Conservation (phyloP, 176 grass and related monocot species). For the Puya raimondii region DNA sequence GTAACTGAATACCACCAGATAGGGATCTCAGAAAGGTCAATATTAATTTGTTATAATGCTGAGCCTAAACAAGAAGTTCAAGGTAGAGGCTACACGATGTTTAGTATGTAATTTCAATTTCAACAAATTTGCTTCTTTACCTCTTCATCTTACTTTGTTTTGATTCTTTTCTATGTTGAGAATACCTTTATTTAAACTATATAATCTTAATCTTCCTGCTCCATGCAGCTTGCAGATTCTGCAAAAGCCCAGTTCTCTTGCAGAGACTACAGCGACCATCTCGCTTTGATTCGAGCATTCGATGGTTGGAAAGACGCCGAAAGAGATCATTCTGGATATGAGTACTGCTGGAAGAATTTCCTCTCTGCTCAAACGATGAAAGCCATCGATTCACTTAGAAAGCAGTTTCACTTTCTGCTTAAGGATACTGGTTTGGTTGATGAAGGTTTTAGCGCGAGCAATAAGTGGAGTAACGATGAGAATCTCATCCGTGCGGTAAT, state of each 20-base stretch:
- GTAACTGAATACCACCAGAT: too few relatives aligned
- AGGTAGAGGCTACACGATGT: not conserved
- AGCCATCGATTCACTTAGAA: constrained; percentile 81
- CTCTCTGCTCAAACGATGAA: constrained; percentile 87
- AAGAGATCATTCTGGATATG: constrained; percentile 85
- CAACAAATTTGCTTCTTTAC: not conserved
- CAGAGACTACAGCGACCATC: constrained; percentile 79
- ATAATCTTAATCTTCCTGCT: constrained; percentile 14
- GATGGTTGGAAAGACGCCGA: constrained; percentile 95
- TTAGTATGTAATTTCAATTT: not conserved
- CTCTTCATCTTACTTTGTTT: not conserved
- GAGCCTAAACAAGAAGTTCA: not conserved
- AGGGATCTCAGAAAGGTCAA: too few relatives aligned
- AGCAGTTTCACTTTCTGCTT: constrained; percentile 78
- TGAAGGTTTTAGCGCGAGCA: constrained; percentile 58
- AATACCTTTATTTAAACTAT: not conserved
- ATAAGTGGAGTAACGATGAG: constrained; percentile 87
- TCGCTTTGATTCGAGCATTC: constrained; percentile 79
- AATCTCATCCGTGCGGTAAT: constrained; percentile 78
- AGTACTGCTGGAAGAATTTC: constrained; percentile 99
- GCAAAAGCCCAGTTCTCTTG: constrained; percentile 91
- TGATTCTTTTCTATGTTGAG: constrained; percentile 8
- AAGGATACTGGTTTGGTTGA: constrained; percentile 85
- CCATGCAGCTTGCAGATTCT: constrained; percentile 78
- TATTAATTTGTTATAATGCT: not conserved